Evolutionary conservation across 2,329 filamentous ascomycete genomes (phyloP), one percentile per base, ranked within the genome.

Genomic region (Endothia cerciana): DNA sequence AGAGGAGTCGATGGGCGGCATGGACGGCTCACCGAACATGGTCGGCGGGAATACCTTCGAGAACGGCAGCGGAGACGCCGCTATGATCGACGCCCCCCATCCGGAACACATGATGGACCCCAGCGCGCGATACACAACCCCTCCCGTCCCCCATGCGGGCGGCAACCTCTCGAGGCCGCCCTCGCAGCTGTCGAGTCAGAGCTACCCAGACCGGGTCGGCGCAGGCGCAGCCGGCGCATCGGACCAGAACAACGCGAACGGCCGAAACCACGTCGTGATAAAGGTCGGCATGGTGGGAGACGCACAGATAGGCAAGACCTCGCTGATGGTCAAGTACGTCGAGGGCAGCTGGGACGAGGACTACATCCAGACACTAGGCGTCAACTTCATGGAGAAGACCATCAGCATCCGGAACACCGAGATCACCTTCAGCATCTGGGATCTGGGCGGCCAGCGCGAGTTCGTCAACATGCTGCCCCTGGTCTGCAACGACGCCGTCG

Each of bases 321-420:
- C 94, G 70, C 81, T 99, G 76, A 99, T 99, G 95, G 95, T 99
- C 75, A 99, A 99, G 79, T 99, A 99, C 76, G 95, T 99, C 64
- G 95, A 99, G 81, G 95, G 95, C 67, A 97, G 94, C 79, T 99
- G 95, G 93, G 95, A 99, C 78, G 95, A 99, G 81, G 95, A 99
- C 78, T 99, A 99, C 79, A 99, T 99, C 74, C 95, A 99, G 81
- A 99, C 95, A 28, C 82, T 99, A 55, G 95, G 95, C 71, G 95
- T 99, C 79, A 99, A 99, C 79, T 99, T 99, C 80, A 99, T 99
- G 95, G 95, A 99, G 79, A 99, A 99, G 85, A 99, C 95, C 43
- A 99, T 99, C 76, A 97, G 93, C 69, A 99, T 99, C 79, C 91
- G 95, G 69, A 99, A 99, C 80, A 99, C 95, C 19, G 95, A 99